Conservation (phyloP, 345 rosid species). For the Ricinus communis region DNA sequence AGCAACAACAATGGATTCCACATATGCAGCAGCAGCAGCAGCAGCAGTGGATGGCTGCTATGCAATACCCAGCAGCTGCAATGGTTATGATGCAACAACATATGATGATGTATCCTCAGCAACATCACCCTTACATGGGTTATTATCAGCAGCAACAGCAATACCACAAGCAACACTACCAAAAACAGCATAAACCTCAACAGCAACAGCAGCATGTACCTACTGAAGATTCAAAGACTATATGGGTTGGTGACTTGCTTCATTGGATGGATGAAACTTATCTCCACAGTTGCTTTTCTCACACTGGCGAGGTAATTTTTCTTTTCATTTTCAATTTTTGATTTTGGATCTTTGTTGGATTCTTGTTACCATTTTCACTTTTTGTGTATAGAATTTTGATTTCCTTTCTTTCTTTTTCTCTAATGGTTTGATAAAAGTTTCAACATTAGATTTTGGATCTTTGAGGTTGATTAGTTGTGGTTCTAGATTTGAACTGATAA, state of each 20-base stretch:
- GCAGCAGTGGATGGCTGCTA: conserved; percentile 63
- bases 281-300: conserved; percentile 69
- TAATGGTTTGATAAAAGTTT: background rate
- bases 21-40: conserved; percentile 38
- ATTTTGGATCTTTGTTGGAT: too few species aligned
- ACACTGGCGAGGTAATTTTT: conserved; percentile 60
- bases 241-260: conserved; percentile 80
- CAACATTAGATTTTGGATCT: background rate
- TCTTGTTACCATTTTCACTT: background rate
- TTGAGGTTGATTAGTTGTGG: background rate
- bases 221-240: conserved; percentile 61
- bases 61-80: conserved; percentile 87
- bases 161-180: conserved; percentile 22
- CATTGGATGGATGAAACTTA: conserved; percentile 89
- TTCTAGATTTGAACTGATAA: background rate
- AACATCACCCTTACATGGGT: conserved; percentile 53
- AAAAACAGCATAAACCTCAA: conserved; percentile 27
- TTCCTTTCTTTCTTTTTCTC: background rate
- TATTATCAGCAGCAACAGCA: conserved; percentile 40
- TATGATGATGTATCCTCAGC: conserved; percentile 92
- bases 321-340: too few species aligned
- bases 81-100: conserved; percentile 96
- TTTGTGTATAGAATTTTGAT: background rate
- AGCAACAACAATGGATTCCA: conserved; percentile 23
- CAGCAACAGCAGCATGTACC: conserved; percentile 44